These are phyloP conservation scores for Colletotrichum sp. DNA, from an alignment of 2,329 filamentous ascomycete genomes.

Conservation along the genomic window DNA sequence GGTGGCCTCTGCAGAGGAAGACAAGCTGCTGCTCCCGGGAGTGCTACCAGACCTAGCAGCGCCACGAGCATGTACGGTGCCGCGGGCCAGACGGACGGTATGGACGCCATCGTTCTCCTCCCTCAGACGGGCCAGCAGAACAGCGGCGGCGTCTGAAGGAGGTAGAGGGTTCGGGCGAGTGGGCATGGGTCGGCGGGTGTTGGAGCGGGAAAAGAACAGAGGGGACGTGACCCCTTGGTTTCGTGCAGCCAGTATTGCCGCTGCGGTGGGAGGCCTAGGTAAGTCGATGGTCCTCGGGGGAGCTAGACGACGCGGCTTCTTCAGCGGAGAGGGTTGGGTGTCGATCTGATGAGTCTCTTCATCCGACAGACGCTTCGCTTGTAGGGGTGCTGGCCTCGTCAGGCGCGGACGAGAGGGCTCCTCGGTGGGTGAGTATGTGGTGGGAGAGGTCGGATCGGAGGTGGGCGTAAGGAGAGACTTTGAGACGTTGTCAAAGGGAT, in stretches of 20 bases:
- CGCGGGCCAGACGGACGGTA: conserved; percentile 60
- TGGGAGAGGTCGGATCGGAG: conserved; percentile 8
- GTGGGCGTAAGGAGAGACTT: conserved; percentile 5
- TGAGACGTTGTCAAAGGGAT: conserved; percentile 15
- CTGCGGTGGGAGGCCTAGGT: conserved; percentile 24
- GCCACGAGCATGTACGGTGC: conserved; percentile 51
- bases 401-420: background rate
- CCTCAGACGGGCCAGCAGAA: conserved; percentile 51
- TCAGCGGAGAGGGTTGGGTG: conserved; percentile 36
- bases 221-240: conserved; percentile 50
- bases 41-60: conserved; percentile 55
- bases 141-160: conserved; percentile 45
- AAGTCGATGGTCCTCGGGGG: conserved; percentile 52
- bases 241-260: conserved; percentile 25
- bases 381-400: conserved; percentile 14
- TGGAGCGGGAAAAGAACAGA: conserved; percentile 56
- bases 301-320: conserved; percentile 53
- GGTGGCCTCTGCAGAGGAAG: conserved; percentile 50
- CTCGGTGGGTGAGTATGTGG: background rate
- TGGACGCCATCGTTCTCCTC: conserved; percentile 54
- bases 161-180: conserved; percentile 41
- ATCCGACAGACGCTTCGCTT: conserved; percentile 33
- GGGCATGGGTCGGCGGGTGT: conserved; percentile 36
- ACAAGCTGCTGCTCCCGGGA: conserved; percentile 53
- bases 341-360: conserved; percentile 15